These are phyloP conservation scores for Xanthoconium separans DNA, from an alignment of 1,284 basidiomycete genomes.

Conservation along the genomic window DNA sequence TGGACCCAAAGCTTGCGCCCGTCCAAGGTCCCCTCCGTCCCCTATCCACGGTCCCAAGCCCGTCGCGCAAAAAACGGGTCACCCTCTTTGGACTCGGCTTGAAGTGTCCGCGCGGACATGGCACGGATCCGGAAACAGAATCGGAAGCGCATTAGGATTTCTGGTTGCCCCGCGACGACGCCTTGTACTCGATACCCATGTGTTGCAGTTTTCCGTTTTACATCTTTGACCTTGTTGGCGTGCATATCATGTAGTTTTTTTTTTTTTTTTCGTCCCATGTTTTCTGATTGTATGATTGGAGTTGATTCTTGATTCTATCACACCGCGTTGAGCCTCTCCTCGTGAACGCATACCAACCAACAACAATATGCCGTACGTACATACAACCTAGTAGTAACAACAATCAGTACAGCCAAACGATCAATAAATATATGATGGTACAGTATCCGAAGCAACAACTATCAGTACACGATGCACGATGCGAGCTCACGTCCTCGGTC, in stretches of 20 bases:
- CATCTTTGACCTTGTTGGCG: neutral
- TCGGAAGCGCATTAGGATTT: constrained; percentile 4
- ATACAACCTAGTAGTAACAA: neutral
- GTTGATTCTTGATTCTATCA: neutral
- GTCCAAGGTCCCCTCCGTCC: constrained; percentile 35
- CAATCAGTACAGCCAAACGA: constrained; percentile 2
- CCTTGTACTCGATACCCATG: neutral
- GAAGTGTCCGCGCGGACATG: constrained; percentile 5
- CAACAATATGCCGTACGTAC: neutral
- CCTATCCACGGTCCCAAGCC: constrained; percentile 23
- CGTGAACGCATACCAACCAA: neutral
- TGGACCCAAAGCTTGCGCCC: constrained; percentile 33
- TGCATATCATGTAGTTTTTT: constrained; percentile 10
- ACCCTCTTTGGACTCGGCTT: constrained; percentile 26
- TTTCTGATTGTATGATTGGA: constrained; percentile 8
- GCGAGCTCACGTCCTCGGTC: neutral
- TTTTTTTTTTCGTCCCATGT: constrained; percentile 11
- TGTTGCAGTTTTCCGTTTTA: neutral
- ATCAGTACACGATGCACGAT: neutral
- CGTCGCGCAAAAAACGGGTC: constrained; percentile 12
- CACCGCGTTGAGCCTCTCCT: neutral
- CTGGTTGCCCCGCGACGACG: neutral
- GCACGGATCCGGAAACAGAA: neutral
- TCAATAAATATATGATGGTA: neutral
- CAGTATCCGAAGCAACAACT: neutral